A percentile compares a stretch with the other conserved stretches of the same genome.
These are phyloP conservation scores for Cucurbita maxima DNA, from an alignment of 306 rosid species.

Conservation along the genomic window DNA sequence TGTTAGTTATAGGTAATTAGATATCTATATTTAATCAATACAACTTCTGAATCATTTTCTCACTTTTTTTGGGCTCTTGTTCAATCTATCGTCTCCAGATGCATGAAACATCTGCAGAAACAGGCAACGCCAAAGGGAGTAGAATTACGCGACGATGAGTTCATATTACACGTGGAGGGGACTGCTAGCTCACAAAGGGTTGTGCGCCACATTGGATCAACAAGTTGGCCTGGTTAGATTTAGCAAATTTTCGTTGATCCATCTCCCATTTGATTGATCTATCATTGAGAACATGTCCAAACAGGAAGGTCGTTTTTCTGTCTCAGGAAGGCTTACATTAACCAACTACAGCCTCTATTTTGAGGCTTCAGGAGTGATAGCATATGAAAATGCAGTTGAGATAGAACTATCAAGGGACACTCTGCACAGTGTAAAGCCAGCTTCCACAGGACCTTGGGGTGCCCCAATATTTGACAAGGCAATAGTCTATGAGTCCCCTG, in stretches of 20 bases:
- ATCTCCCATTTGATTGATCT: neutral
- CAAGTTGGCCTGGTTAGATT: conserved; percentile 79
- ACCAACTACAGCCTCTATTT: conserved; percentile 80
- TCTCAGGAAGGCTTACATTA: conserved; percentile 81
- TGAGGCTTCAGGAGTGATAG: conserved; percentile 68
- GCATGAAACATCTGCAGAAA: conserved; percentile 45
- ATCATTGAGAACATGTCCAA: neutral
- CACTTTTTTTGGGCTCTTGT: neutral
- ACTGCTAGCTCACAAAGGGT: conserved; percentile 79
- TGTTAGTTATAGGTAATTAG: neutral
- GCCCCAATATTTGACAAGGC: conserved; percentile 94
- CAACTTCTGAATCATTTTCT: neutral
- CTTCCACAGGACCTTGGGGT: conserved; percentile 93
- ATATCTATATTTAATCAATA: neutral
- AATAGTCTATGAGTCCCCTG: conserved; percentile 45
- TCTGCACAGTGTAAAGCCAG: conserved; percentile 43
- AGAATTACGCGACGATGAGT: conserved; percentile 64
- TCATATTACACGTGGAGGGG: conserved; percentile 79
- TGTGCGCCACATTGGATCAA: conserved; percentile 72
- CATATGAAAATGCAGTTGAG: conserved; percentile 67
- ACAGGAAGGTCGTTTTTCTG: conserved; percentile 2
- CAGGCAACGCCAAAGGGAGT: conserved; percentile 58
- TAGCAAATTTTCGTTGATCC: neutral
- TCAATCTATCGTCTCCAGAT: conserved; percentile 17
- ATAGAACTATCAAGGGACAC: conserved; percentile 47